These are phyloP conservation scores for Ustilago esculenta DNA, from an alignment of 1,284 basidiomycete genomes.

Conservation along the genomic window DNA sequence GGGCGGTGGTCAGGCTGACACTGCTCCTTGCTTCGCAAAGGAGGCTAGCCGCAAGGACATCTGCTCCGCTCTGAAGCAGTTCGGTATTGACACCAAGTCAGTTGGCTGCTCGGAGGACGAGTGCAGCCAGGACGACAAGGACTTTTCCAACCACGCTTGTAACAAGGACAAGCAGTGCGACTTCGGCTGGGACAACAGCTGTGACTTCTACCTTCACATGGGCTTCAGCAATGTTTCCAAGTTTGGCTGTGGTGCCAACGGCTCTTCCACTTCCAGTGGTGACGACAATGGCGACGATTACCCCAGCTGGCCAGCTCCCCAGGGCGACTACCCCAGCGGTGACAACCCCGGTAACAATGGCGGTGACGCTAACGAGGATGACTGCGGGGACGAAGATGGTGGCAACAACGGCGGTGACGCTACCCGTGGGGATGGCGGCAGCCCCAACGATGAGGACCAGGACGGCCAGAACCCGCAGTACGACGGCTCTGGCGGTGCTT, in stretches of 20 bases:
- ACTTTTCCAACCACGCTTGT: slow-evolving; percentile 43
- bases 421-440: too few species aligned
- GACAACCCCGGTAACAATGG: background rate
- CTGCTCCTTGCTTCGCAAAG: slow-evolving; percentile 38
- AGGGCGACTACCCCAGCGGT: background rate
- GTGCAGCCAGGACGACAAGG: slow-evolving; percentile 37
- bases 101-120: slow-evolving; percentile 33
- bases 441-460: too few species aligned
- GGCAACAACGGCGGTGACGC: too few species aligned
- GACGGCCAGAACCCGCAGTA: too few species aligned
- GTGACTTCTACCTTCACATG: slow-evolving; percentile 34
- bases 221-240: slow-evolving; percentile 38
- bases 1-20: slow-evolving; percentile 30
- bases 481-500: too few species aligned
- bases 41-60: slow-evolving; percentile 32
- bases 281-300: background rate
- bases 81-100: slow-evolving; percentile 31
- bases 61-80: slow-evolving; percentile 48
- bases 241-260: slow-evolving; percentile 30
- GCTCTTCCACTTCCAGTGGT: background rate
- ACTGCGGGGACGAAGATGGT: background rate
- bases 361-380: background rate
- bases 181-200: slow-evolving; percentile 37
- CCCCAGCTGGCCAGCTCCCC: too few species aligned
- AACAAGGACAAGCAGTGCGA: slow-evolving; percentile 42